phyloP scores from a whole-genome alignment of 139 green algal genomes.

The Chlamydomonas asymmetrica region DNA sequence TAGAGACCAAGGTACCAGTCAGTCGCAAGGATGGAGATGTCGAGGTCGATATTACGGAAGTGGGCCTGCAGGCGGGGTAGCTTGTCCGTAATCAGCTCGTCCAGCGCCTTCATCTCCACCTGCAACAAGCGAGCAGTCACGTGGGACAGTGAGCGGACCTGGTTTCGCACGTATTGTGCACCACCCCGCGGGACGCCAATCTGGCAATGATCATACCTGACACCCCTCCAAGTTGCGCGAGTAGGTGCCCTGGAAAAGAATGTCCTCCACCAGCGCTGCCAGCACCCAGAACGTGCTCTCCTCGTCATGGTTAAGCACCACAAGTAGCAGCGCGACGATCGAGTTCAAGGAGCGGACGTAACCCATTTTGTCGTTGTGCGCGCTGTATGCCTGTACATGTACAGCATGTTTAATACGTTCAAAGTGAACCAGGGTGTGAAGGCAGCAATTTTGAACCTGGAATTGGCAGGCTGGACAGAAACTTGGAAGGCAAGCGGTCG shows the following conservation, averaged over 20 bases:
- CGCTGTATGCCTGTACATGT: constrained; percentile 59
- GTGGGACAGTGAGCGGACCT: too few relatives aligned
- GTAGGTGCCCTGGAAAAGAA: constrained; percentile 79
- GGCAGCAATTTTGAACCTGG: too few relatives aligned
- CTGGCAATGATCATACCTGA: constrained; percentile 50
- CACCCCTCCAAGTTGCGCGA: constrained; percentile 67
- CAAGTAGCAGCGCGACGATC: constrained; percentile 75
- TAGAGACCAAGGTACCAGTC: constrained; percentile 86
- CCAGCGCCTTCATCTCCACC: constrained; percentile 59
- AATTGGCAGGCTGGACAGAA: too few relatives aligned
- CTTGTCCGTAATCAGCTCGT: constrained; percentile 62
- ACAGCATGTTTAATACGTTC: too few relatives aligned
- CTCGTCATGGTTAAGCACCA: constrained; percentile 56
- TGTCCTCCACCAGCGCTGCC: constrained; percentile 53
- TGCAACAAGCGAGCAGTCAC: too few relatives aligned
- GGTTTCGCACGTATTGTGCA: background rate
- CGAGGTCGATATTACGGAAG: constrained; percentile 55
- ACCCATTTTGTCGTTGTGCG: constrained; percentile 64
- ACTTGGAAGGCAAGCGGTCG: too few relatives aligned
- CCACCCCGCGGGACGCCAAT: background rate
- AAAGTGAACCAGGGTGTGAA: too few relatives aligned
- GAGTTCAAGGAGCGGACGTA: constrained; percentile 70
- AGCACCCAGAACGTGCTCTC: constrained; percentile 60
- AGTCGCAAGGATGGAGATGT: constrained; percentile 82
- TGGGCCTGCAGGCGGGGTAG: constrained; percentile 70